Base-by-base conservation (phyloP, 352 stramenopile species). In the Peronosclerospora sorghi region DNA sequence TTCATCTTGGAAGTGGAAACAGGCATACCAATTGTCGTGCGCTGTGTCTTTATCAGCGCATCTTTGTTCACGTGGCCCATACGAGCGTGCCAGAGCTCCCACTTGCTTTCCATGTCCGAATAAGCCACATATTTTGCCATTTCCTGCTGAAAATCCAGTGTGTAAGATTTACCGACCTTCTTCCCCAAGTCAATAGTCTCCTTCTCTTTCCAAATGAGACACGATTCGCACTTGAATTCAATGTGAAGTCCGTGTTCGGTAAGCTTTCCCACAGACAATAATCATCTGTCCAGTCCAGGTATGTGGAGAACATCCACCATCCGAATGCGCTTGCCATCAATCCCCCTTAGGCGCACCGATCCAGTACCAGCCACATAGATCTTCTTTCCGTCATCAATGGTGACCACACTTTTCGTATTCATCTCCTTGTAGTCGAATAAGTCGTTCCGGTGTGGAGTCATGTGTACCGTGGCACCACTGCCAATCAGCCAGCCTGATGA, bases 251-350 rank as follows among this genome's bases (percentile, higher is more conserved):
- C 35, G 7, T 32, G 24, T 27, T 37, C 27, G 0, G 54, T 27
- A 2, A 58, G 30, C 19, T 58, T 63, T 5, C 41, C 15, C 23
- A 63, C 32, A 1, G 54, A 54, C 10, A 62, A 27, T 4, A 62
- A 21, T 6, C 34, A 26, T 27, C 38, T 29, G 30, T 57, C n/a
- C 42, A 62, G 24, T 9, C 32, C 45, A 8, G 48, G 54, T 20
- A 62, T 53, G 35, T 51, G 19, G 0, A 57, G 10, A 3, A 45
- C 35, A 5, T 51, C 27, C 6, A 32, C 12, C 35, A 51, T 51
- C 24, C 32, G 30, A 14, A 51, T 44, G 2, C 44, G 27, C 9
- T 14, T 38, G 7, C 28, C 35, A 8, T 44, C 24, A 1, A 51
- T 5, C 8, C 35, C 44, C 6, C 13, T 10, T 8, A 54, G 20